Percentiles rank a stretch among this genome's conserved stretches.
phyloP scores from a whole-genome alignment of 352 stramenopile genomes.

The Halophytophthora batemanensis region DNA sequence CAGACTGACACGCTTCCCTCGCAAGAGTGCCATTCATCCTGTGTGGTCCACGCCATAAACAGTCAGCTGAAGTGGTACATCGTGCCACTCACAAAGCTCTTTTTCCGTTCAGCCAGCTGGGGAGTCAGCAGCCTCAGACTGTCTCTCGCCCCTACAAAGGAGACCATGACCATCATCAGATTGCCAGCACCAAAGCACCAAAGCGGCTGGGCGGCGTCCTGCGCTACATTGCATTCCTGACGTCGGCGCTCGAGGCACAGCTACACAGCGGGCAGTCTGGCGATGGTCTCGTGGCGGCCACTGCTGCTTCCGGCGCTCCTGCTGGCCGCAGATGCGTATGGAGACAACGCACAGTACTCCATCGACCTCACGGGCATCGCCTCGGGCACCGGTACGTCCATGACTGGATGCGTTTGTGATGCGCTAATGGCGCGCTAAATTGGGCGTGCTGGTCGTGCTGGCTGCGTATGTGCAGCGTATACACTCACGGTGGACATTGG shows the following conservation, averaged over 20 bases:
- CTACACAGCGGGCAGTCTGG: background rate
- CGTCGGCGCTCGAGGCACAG: background rate
- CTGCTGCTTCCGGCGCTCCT: conserved; percentile 20
- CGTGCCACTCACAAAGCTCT: background rate
- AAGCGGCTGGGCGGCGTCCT: background rate
- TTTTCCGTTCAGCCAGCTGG: too few species aligned
- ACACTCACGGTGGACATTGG: conserved; percentile 36
- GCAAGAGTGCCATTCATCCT: too few species aligned
- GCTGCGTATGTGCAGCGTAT: conserved; percentile 22
- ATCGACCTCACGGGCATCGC: conserved; percentile 40
- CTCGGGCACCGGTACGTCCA: conserved; percentile 32
- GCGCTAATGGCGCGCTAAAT: background rate
- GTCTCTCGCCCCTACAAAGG: too few species aligned
- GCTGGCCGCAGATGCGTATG: conserved; percentile 4
- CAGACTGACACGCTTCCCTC: too few species aligned
- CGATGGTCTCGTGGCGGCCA: conserved; percentile 3
- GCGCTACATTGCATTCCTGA: background rate
- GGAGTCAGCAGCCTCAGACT: too few species aligned
- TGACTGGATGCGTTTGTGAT: background rate
- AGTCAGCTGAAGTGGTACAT: background rate
- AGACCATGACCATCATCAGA: too few species aligned
- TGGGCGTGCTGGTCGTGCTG: conserved; percentile 2
- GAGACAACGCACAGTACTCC: conserved; percentile 33
- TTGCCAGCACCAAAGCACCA: too few species aligned
- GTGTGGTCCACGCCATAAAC: too few species aligned